Conservation (phyloP, 1,139 yeast genomes). For the Kodamaea derodonti region DNA sequence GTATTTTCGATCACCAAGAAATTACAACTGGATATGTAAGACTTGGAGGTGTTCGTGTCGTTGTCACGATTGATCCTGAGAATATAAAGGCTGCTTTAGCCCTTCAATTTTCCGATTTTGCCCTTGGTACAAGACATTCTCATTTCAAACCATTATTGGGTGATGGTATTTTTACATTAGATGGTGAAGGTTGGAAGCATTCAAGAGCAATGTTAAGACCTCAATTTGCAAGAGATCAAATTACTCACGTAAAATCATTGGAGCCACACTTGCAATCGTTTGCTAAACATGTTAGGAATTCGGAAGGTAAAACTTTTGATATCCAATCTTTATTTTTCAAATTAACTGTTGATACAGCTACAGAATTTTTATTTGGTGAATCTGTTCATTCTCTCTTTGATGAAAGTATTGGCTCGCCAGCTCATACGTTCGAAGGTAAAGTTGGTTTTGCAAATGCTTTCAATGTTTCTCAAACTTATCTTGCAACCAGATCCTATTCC, state of each 20-base stretch:
- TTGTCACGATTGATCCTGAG: slow-evolving; percentile 21
- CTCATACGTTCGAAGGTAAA: slow-evolving; percentile 25
- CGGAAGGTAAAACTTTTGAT: slow-evolving; percentile 29
- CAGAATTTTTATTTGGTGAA: slow-evolving; percentile 58
- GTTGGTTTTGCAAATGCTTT: slow-evolving; percentile 41
- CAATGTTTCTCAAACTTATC: slow-evolving; percentile 33
- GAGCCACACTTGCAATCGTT: slow-evolving; percentile 22
- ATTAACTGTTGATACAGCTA: slow-evolving; percentile 55
- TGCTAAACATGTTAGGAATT: slow-evolving; percentile 13
- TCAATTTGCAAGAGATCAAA: slow-evolving; percentile 26
- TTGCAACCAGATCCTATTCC: slow-evolving; percentile 34
- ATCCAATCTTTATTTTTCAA: slow-evolving; percentile 47
- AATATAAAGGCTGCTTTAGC: slow-evolving; percentile 24
- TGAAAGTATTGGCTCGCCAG: slow-evolving; percentile 15
- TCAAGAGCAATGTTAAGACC: slow-evolving; percentile 27
- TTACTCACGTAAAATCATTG: slow-evolving; percentile 23
- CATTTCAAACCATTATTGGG: slow-evolving; percentile 20
- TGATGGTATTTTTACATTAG: slow-evolving; percentile 26
- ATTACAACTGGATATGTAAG: slow-evolving; percentile 7
- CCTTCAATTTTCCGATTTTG: slow-evolving; percentile 23
- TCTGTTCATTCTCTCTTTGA: slow-evolving; percentile 40
- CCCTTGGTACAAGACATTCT: slow-evolving; percentile 22
- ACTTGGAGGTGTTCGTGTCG: slow-evolving; percentile 12
- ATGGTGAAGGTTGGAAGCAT: slow-evolving; percentile 26
- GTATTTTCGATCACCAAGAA: slow-evolving; percentile 3